Percentiles rank a stretch among this genome's conserved stretches.
Evolutionary conservation across 805 yeast genomes (phyloP).

Genomic region (Ogataea methylovora): DNA sequence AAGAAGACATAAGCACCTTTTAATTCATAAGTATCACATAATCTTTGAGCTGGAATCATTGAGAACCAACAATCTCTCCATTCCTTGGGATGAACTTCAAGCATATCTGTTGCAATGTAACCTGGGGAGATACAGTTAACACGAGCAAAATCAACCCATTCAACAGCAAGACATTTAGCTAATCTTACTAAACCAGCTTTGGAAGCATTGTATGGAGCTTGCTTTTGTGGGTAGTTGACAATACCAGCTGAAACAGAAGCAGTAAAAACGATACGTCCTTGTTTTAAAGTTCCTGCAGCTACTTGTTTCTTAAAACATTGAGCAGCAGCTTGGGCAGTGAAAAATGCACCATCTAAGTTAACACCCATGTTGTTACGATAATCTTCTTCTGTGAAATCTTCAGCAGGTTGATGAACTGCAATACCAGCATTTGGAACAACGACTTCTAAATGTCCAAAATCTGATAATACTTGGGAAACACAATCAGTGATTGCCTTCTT

Average conservation of each 20-base stretch:
- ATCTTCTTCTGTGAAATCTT: constrained; percentile 17
- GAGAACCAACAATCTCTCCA: constrained; percentile 15
- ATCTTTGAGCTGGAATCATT: constrained; percentile 34
- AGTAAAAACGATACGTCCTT: constrained; percentile 40
- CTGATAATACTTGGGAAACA: constrained; percentile 19
- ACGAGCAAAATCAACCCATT: constrained; percentile 39
- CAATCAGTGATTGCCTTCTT: constrained; percentile 11
- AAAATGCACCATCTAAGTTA: constrained; percentile 39
- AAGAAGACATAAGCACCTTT: constrained; percentile 42
- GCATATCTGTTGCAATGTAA: constrained; percentile 37
- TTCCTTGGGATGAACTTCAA: constrained; percentile 16
- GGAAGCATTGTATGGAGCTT: constrained; percentile 38
- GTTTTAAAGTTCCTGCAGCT: constrained; percentile 8
- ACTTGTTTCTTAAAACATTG: constrained; percentile 36
- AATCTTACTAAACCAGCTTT: constrained; percentile 39
- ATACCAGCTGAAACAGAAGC: constrained; percentile 46
- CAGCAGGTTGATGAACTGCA: constrained; percentile 23
- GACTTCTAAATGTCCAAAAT: constrained; percentile 32
- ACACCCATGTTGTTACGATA: constrained; percentile 36
- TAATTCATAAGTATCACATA: constrained; percentile 37
- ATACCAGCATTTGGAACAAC: constrained; percentile 38
- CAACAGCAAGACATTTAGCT: constrained; percentile 36
- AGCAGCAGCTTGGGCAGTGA: constrained; percentile 41
- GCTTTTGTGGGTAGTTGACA: constrained; percentile 41
- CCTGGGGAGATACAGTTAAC: constrained; percentile 42